Conservation (phyloP, 2,329 filamentous ascomycete species). For the Fusarium chuoi region DNA sequence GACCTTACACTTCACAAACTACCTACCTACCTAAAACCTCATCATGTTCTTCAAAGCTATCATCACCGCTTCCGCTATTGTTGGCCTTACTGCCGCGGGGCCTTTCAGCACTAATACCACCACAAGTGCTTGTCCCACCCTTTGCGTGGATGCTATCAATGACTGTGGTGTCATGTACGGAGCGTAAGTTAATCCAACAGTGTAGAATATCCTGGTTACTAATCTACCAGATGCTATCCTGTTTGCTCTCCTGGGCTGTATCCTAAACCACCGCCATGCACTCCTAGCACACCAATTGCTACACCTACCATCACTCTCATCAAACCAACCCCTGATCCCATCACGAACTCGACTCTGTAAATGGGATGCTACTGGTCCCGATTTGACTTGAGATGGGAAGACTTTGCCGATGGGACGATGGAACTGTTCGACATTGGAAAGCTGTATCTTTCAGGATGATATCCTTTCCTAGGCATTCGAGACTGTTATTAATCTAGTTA, state of each 20-base stretch:
- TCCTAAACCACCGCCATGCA: slow-evolving; percentile 37
- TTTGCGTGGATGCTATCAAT: slow-evolving; percentile 46
- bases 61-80: slow-evolving; percentile 15
- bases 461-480: not conserved
- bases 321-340: not conserved
- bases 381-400: not conserved
- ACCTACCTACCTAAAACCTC: not conserved
- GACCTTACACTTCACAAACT: not conserved
- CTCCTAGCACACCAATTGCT: slow-evolving; percentile 19
- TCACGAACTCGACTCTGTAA: not conserved
- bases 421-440: not conserved
- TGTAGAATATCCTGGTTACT: not conserved
- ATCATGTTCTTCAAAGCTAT: slow-evolving; percentile 23
- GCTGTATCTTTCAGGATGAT: not conserved
- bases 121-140: not conserved
- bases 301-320: not conserved
- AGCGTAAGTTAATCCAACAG: slow-evolving; percentile 33
- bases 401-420: not conserved
- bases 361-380: not conserved
- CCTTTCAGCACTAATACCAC: not conserved
- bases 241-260: slow-evolving; percentile 39
- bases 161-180: slow-evolving; percentile 43
- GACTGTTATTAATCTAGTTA: not conserved
- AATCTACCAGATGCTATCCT: slow-evolving; percentile 45
- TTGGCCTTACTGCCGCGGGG: slow-evolving; percentile 12